A percentile compares a stretch with the other conserved stretches of the same genome.
Evolutionary conservation across 2,329 filamentous ascomycete species (phyloP).

Genomic region (Pyrenophora tritici-repentis): DNA sequence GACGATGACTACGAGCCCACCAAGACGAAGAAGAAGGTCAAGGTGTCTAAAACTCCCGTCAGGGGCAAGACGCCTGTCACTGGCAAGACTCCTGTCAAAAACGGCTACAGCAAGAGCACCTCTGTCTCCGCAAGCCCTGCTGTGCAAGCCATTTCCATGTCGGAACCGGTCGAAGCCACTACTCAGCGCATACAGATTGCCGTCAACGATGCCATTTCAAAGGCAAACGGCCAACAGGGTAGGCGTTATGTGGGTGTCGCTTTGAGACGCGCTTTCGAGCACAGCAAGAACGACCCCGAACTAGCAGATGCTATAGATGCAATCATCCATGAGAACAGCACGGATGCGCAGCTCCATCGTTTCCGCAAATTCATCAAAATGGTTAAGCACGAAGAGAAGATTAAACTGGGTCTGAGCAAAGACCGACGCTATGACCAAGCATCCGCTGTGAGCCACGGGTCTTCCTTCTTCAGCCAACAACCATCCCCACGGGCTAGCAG

Average conservation of each 20-base stretch:
- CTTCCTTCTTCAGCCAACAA: slow-evolving; percentile 21
- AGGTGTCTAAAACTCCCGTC: slow-evolving; percentile 39
- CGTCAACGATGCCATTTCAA: slow-evolving; percentile 51
- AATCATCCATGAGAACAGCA: slow-evolving; percentile 50
- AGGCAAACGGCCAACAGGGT: slow-evolving; percentile 45
- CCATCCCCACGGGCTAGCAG: slow-evolving; percentile 32
- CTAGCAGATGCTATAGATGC: slow-evolving; percentile 50
- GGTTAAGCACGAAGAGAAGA: slow-evolving; percentile 39
- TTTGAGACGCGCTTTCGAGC: slow-evolving; percentile 50
- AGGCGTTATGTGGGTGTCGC: slow-evolving; percentile 39
- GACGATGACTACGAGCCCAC: slow-evolving; percentile 54
- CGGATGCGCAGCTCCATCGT: slow-evolving; percentile 44
- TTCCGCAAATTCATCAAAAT: slow-evolving; percentile 54
- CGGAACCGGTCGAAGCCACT: slow-evolving; percentile 14
- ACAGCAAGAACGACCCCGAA: slow-evolving; percentile 45
- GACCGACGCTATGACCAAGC: slow-evolving; percentile 22
- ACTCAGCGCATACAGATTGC: slow-evolving; percentile 40
- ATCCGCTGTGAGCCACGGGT: slow-evolving; percentile 41
- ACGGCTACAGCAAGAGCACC: slow-evolving; percentile 24
- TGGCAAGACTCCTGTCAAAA: slow-evolving; percentile 37
- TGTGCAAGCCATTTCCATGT: slow-evolving; percentile 17
- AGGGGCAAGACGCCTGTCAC: slow-evolving; percentile 40
- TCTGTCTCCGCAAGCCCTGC: slow-evolving; percentile 28
- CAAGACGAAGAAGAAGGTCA: slow-evolving; percentile 41
- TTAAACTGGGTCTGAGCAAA: slow-evolving; percentile 27